Evolutionary conservation across 805 yeast species (phyloP).

Genomic region (Maudiozyma turicensis): DNA sequence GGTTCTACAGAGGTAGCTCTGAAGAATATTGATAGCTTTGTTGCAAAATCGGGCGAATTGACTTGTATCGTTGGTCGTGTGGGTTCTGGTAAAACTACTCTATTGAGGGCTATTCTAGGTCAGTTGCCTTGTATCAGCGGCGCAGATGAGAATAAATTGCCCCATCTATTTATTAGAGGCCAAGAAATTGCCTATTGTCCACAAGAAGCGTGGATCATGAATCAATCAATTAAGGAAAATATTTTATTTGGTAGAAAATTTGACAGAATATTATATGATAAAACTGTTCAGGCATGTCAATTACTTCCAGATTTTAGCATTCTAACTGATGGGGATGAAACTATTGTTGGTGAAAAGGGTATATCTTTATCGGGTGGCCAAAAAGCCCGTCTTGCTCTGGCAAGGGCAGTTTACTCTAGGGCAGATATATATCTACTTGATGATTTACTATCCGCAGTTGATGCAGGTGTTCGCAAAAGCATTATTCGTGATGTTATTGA

Average conservation of each 20-base stretch:
- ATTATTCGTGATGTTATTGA: slow-evolving; percentile 42
- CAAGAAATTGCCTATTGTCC: slow-evolving; percentile 47
- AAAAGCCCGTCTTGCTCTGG: slow-evolving; percentile 53
- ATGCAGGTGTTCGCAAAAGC: slow-evolving; percentile 55
- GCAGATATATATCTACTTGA: slow-evolving; percentile 52
- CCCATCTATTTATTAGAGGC: slow-evolving; percentile 23
- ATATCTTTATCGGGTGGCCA: slow-evolving; percentile 55
- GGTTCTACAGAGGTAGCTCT: slow-evolving; percentile 42
- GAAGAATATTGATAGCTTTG: slow-evolving; percentile 36
- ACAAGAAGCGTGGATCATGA: slow-evolving; percentile 48
- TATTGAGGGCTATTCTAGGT: slow-evolving; percentile 46
- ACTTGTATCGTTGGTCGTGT: slow-evolving; percentile 58
- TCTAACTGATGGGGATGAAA: slow-evolving; percentile 44
- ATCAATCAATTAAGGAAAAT: slow-evolving; percentile 41
- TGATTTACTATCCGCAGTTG: slow-evolving; percentile 64
- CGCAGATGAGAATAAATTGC: slow-evolving; percentile 15
- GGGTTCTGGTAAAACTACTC: slow-evolving; percentile 58
- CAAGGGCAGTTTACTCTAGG: slow-evolving; percentile 58
- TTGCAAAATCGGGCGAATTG: slow-evolving; percentile 43
- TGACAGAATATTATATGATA: slow-evolving; percentile 34
- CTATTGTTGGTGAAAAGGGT: slow-evolving; percentile 53
- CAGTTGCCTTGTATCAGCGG: slow-evolving; percentile 35
- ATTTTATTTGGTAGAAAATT: slow-evolving; percentile 41
- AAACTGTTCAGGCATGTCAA: slow-evolving; percentile 41
- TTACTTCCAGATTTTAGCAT: slow-evolving; percentile 38